phyloP scores from a whole-genome alignment of 1,284 basidiomycete genomes.

The Tetrapyrgos nigripes region DNA sequence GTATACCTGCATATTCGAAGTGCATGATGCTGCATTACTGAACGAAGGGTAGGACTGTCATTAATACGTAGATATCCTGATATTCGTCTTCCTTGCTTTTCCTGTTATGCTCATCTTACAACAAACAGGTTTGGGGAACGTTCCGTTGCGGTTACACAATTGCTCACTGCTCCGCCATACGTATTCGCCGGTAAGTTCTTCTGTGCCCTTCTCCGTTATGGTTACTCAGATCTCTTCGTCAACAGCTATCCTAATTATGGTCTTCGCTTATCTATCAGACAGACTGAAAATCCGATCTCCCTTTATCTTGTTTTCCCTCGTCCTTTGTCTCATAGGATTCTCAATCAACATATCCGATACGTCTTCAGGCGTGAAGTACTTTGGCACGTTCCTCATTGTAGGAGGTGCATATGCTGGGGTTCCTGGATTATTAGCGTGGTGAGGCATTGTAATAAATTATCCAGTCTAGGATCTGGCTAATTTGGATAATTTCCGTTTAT shows the following conservation, averaged over 20 bases:
- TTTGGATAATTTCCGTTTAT: no score
- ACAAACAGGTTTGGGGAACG: conserved; percentile 57
- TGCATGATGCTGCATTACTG: no score
- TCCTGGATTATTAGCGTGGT: conserved; percentile 73
- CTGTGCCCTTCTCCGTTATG: not conserved
- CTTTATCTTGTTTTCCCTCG: not conserved
- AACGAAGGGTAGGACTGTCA: conserved; percentile 65
- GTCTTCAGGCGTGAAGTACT: conserved; percentile 60
- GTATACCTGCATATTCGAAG: no score
- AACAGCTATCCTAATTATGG: conserved; percentile 56
- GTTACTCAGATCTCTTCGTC: not conserved
- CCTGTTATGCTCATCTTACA: not conserved
- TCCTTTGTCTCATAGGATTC: conserved; percentile 52
- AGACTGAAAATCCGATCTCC: not conserved
- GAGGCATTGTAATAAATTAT: no score
- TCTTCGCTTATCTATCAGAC: conserved; percentile 58
- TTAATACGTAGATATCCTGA: conserved; percentile 57
- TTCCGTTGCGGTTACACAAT: conserved; percentile 59
- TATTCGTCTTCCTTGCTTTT: not conserved
- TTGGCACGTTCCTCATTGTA: conserved; percentile 70
- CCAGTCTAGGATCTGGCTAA: not conserved
- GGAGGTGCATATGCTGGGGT: conserved; percentile 65
- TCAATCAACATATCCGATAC: conserved; percentile 62
- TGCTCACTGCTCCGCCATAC: conserved; percentile 76
- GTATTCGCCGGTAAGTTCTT: conserved; percentile 57